These are phyloP conservation scores for Calonectria fujianensis DNA, from an alignment of 2,329 filamentous ascomycete species.

Conservation along the genomic window DNA sequence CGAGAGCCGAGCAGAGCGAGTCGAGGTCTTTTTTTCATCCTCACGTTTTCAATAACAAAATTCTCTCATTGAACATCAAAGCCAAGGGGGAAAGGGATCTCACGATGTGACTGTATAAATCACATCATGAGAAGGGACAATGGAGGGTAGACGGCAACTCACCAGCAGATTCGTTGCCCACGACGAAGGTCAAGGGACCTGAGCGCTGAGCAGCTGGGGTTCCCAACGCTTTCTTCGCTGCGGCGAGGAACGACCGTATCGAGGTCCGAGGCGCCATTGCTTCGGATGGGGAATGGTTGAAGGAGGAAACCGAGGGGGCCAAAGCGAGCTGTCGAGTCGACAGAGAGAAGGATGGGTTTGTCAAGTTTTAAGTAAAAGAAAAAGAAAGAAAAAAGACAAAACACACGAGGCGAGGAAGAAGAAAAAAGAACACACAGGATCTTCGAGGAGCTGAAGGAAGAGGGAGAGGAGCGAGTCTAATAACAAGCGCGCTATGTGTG, in stretches of 20 bases:
- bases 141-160: slow-evolving; percentile 39
- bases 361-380: background rate
- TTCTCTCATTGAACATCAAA: background rate
- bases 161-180: slow-evolving; percentile 82
- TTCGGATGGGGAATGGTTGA: background rate
- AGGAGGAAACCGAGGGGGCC: background rate
- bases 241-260: slow-evolving; percentile 67
- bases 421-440: slow-evolving; percentile 7
- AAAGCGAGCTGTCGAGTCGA: background rate
- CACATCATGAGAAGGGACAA: background rate
- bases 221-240: slow-evolving; percentile 68
- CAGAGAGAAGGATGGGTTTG: background rate
- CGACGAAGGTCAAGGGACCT: slow-evolving; percentile 75
- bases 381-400: background rate
- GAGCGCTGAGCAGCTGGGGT: slow-evolving; percentile 66
- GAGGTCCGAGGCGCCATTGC: slow-evolving; percentile 54
- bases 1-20: slow-evolving; percentile 83
- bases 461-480: slow-evolving; percentile 14
- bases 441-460: slow-evolving; percentile 17
- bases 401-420: background rate
- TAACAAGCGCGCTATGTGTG: slow-evolving; percentile 20
- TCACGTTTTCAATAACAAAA: background rate
- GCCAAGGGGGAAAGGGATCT: background rate
- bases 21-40: slow-evolving; percentile 78
- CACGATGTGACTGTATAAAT: background rate